phyloP scores from a whole-genome alignment of 495 filamentous ascomycete genomes.

The Hyphodiscus hymeniophilus region DNA sequence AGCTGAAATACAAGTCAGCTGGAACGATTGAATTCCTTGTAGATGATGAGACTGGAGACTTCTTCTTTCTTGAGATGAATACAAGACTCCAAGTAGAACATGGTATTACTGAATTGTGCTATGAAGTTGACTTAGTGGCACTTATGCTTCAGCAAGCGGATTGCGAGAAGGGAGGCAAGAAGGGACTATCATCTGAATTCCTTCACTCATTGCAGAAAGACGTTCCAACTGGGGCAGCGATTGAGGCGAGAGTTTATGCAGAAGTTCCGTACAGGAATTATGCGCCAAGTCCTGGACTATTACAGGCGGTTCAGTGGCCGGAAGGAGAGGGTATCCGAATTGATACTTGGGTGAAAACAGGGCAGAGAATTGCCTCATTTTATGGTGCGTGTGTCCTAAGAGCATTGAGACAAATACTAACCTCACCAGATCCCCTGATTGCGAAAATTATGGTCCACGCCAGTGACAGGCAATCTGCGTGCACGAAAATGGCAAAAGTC shows the following conservation, averaged over 20 bases:
- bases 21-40: conserved; percentile 61
- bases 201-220: conserved; percentile 5
- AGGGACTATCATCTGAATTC: conserved; percentile 10
- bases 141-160: conserved; percentile 30
- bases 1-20: conserved; percentile 47
- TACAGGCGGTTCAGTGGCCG: conserved; percentile 48
- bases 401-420: neutral
- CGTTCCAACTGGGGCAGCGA: conserved; percentile 30
- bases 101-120: conserved; percentile 53
- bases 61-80: conserved; percentile 66
- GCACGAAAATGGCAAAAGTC: conserved; percentile 34
- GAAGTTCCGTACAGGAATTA: conserved; percentile 51
- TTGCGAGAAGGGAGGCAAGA: conserved; percentile 8
- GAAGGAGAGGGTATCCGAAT: conserved; percentile 37
- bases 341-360: conserved; percentile 54
- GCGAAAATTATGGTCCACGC: conserved; percentile 53
- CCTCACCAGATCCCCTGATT: conserved; percentile 45
- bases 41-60: conserved; percentile 46
- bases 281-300: conserved; percentile 46
- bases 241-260: conserved; percentile 54
- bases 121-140: conserved; percentile 50
- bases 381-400: no score
- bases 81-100: conserved; percentile 62
- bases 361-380: conserved; percentile 43
- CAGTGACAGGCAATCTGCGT: conserved; percentile 31